A percentile compares a stretch with the other conserved stretches of the same genome.
These are phyloP conservation scores for Ananas comosus DNA, from an alignment of 176 grass and related monocot species.

Conservation along the genomic window DNA sequence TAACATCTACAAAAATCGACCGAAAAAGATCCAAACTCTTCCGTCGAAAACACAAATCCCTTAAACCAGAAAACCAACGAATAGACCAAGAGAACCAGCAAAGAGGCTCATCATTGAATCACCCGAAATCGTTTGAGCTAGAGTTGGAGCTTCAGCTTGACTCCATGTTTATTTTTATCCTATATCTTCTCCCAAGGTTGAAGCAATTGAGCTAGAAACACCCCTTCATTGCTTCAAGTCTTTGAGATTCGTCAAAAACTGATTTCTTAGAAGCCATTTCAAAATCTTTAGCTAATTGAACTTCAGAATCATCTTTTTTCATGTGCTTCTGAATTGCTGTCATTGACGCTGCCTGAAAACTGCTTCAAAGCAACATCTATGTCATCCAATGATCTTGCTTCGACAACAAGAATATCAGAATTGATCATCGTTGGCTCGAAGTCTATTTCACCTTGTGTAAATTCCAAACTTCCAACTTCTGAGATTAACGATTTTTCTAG, in stretches of 20 bases:
- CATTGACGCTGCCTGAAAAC: background rate
- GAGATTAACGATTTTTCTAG: conserved; percentile 5
- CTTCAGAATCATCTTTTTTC: background rate
- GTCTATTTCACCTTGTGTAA: conserved; percentile 4
- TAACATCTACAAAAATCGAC: background rate
- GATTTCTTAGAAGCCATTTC: background rate
- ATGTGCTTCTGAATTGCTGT: background rate
- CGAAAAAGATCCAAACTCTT: background rate
- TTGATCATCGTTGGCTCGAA: conserved; percentile 2
- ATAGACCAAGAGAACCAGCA: background rate
- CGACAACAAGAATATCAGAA: background rate
- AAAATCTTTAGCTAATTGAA: conserved; percentile 12
- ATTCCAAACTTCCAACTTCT: background rate
- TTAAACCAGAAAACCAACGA: background rate
- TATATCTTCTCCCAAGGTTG: background rate
- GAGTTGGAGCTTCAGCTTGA: conserved; percentile 8
- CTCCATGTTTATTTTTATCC: background rate
- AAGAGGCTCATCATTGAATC: background rate
- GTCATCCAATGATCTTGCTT: conserved; percentile 4
- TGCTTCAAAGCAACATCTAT: conserved; percentile 1
- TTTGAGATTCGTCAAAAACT: background rate
- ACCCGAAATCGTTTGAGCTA: conserved; percentile 4
- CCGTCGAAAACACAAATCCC: background rate
- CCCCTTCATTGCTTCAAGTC: background rate
- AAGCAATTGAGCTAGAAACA: background rate